phyloP scores from a whole-genome alignment of 129 eudicot species.

The Escallonia rubra region DNA sequence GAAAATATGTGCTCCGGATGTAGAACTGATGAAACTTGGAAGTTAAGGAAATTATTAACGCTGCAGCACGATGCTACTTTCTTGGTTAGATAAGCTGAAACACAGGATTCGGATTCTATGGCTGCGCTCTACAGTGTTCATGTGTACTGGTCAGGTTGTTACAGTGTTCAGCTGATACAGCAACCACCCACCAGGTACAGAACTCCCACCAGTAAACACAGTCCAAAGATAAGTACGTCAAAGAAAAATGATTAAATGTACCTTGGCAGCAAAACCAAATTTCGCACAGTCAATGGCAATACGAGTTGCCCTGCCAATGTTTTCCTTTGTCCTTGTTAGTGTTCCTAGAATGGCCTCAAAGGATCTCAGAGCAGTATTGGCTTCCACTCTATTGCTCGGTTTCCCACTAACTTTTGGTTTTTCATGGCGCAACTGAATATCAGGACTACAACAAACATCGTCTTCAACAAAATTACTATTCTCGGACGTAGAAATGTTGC shows the following conservation, averaged over 20 bases:
- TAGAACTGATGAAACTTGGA: no score
- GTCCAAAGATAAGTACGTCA: neutral
- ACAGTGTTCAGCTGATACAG: no score
- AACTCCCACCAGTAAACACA: no score
- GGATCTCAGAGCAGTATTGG: conserved; percentile 50
- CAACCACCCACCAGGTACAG: no score
- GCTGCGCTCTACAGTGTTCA: no score
- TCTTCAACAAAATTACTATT: conserved; percentile 33
- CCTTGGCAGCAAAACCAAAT: conserved; percentile 82
- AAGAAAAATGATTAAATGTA: conserved; percentile 14
- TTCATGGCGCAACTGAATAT: conserved; percentile 26
- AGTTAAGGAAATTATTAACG: no score
- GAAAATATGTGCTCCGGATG: no score
- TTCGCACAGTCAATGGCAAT: conserved; percentile 94
- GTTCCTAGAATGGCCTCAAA: conserved; percentile 64
- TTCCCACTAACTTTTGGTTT: conserved; percentile 35
- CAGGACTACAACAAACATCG: conserved; percentile 47
- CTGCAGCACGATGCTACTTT: no score
- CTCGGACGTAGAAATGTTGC: conserved; percentile 39
- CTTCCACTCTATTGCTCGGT: conserved; percentile 52
- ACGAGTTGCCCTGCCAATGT: conserved; percentile 86
- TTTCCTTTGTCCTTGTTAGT: conserved; percentile 83
- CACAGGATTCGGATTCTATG: no score
- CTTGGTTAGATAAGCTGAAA: no score
- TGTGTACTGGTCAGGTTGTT: no score